Evolutionary conservation across 441 rosid species (phyloP), one percentile per base, ranked within the genome.

Genomic region (Mallotus japonicus): DNA sequence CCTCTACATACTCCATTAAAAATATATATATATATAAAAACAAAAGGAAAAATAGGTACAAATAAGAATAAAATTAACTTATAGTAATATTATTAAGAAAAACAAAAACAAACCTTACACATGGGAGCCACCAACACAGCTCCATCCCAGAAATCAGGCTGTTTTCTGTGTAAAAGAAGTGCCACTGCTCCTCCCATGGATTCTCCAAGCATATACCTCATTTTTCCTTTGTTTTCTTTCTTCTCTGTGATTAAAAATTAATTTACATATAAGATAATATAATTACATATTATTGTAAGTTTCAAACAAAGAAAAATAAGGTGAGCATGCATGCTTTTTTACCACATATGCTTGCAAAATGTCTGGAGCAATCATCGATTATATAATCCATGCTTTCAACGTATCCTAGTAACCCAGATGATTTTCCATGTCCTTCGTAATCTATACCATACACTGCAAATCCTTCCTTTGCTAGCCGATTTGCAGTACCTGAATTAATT

Each of bases 401-500:
- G 44, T 81, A 85, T 42, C 86, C 91, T 37, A 60, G 40, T 61
- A 92, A 70, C 8, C 99, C 97, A 0, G 62, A 75, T 19, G 97
- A 94, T 73, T 94, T 92, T 53, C 97, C 99, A 75, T 94, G 97
- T 9, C 99, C 97, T 86, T 90, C 90, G 63, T 89, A 94, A 75
- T 94, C 99, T 2, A 94, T 88, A 6, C 92, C 97, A 51, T 90
- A 85, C 8, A 88, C 84, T 1, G 87, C 91, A 71, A 72, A 94
- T 3, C 99, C 99, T 28, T 87, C 87, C 1, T 85, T 78, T 14
- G 85, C 91, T 11, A 94, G 87, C 71, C 97, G 74, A 32, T 66
- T 68, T 1, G 97, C 97, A 0, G 97, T 92, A 69, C 96, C 98
- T 94, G 80, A 53, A 40, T 42, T 44, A 28, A 24, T 24, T 24